These are phyloP conservation scores for Nematocida sp. DNA, from an alignment of 371 early-diverging fungal species.

Conservation along the genomic window DNA sequence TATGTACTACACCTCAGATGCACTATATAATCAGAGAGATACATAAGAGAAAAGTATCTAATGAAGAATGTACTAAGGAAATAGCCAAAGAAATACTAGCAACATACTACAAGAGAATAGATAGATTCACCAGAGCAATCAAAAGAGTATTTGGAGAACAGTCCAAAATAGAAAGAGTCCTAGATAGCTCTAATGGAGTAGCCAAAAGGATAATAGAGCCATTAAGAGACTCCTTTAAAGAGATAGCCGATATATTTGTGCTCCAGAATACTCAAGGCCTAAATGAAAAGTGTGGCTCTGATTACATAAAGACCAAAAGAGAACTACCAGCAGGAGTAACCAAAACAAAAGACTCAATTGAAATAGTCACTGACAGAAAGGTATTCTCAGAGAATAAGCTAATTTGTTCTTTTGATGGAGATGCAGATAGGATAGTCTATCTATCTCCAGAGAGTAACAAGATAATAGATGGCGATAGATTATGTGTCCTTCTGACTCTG, in stretches of 20 bases:
- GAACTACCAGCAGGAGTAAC: slow-evolving; percentile 67
- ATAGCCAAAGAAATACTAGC: neutral
- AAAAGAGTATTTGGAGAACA: slow-evolving; percentile 31
- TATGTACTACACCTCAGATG: slow-evolving; percentile 87
- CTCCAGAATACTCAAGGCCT: slow-evolving; percentile 36
- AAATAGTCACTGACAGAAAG: slow-evolving; percentile 25
- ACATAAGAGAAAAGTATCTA: neutral
- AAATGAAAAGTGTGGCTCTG: slow-evolving; percentile 76
- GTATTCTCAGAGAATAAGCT: slow-evolving; percentile 63
- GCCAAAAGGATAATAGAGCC: neutral
- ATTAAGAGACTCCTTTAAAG: neutral
- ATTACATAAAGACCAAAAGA: slow-evolving; percentile 83
- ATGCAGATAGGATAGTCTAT: slow-evolving; percentile 94
- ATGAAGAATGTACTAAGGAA: neutral
- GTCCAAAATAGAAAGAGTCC: neutral
- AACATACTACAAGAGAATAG: slow-evolving; percentile 7
- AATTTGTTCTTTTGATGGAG: slow-evolving; percentile 80
- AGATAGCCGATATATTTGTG: neutral
- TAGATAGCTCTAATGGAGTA: slow-evolving; percentile 53
- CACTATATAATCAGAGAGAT: slow-evolving; percentile 66
- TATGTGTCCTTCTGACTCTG: slow-evolving; percentile 49
- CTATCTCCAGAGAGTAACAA: slow-evolving; percentile 67
- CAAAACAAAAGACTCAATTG: neutral
- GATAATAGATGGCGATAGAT: slow-evolving; percentile 61
- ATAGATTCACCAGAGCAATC: neutral